Percentiles rank a stretch among this genome's conserved stretches.
These are phyloP conservation scores for Backusella mclennaniae DNA, from an alignment of 192 early-diverging fungal genomes.

Conservation along the genomic window DNA sequence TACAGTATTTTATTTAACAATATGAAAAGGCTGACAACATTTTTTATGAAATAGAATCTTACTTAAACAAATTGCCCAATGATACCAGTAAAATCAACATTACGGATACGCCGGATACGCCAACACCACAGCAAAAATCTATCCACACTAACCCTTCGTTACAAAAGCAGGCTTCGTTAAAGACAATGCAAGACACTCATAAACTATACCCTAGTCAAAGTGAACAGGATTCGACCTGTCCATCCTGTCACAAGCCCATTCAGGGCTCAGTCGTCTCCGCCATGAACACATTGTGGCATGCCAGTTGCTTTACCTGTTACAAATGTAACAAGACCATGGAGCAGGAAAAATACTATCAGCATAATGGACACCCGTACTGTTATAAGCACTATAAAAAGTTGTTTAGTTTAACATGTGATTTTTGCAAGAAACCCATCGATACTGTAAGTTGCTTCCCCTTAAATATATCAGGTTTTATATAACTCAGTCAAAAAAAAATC, in stretches of 20 bases:
- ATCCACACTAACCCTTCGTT: background rate
- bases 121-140: background rate
- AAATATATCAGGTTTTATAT: background rate
- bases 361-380: slow-evolving; percentile 55
- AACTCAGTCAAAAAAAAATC: background rate
- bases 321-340: slow-evolving; percentile 46
- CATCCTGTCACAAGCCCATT: slow-evolving; percentile 47
- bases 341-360: slow-evolving; percentile 52
- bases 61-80: background rate
- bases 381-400: slow-evolving; percentile 48
- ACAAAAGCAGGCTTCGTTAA: background rate
- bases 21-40: background rate
- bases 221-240: slow-evolving; percentile 22
- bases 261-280: slow-evolving; percentile 50
- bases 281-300: slow-evolving; percentile 53
- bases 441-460: slow-evolving; percentile 5
- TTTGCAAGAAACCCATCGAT: slow-evolving; percentile 59
- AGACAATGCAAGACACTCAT: background rate
- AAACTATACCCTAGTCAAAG: background rate
- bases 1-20: background rate
- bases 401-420: slow-evolving; percentile 53
- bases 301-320: slow-evolving; percentile 49
- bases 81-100: background rate
- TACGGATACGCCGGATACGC: background rate
- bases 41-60: background rate